Evolutionary conservation across 2,329 filamentous ascomycete species (phyloP).

Genomic region (Pseudocercospora eumusae): DNA sequence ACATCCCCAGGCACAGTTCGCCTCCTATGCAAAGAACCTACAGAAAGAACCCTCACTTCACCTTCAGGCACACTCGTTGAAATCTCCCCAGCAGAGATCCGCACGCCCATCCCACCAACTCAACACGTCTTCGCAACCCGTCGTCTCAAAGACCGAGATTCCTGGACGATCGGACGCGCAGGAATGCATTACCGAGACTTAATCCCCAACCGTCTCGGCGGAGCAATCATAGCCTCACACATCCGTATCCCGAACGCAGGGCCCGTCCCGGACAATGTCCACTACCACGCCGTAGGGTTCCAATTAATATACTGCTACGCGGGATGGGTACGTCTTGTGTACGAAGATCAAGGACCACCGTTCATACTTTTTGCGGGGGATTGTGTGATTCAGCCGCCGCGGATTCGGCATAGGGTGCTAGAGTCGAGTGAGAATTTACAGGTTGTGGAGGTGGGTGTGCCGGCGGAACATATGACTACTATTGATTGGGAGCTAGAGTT

Average conservation of each 20-base stretch:
- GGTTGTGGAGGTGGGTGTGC: conserved; percentile 23
- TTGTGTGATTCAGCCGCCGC: conserved; percentile 23
- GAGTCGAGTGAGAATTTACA: conserved; percentile 18
- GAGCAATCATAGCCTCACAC: conserved; percentile 25
- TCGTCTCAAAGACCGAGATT: conserved; percentile 16
- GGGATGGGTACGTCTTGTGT: conserved; percentile 22
- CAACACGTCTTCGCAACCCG: conserved; percentile 17
- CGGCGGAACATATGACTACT: conserved; percentile 23
- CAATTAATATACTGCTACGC: conserved; percentile 24
- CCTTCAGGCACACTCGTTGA: conserved; percentile 20
- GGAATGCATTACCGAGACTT: conserved; percentile 25
- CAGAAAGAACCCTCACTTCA: conserved; percentile 1
- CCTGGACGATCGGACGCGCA: conserved; percentile 21
- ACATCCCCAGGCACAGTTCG: conserved; percentile 11
- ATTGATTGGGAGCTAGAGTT: conserved; percentile 19
- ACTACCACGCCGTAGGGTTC: conserved; percentile 21
- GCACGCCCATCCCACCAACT: conserved; percentile 11
- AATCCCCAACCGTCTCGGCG: conserved; percentile 20
- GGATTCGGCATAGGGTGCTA: conserved; percentile 22
- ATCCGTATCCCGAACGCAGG: conserved; percentile 23
- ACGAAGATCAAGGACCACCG: conserved; percentile 23
- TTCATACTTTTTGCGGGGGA: conserved; percentile 22
- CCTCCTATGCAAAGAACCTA: conserved; percentile 10
- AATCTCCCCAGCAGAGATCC: conserved; percentile 12
- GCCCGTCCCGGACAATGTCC: conserved; percentile 20